Conservation (phyloP, 78 protist species). For the Thecamonas trahens region DNA sequence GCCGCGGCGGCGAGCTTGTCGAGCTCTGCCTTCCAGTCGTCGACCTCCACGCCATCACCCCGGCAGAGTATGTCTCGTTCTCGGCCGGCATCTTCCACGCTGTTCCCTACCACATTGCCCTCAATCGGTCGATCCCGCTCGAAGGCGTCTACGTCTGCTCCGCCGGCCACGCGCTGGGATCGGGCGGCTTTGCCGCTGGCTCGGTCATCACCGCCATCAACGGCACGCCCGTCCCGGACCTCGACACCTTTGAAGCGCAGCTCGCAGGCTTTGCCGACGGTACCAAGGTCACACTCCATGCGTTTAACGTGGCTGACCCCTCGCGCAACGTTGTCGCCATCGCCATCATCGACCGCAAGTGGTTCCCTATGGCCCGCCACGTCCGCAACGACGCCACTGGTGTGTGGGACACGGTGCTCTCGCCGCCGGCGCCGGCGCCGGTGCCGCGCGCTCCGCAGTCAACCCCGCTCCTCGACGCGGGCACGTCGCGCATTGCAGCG, state of each 20-base stretch:
- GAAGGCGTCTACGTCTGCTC: conserved; percentile 42
- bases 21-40: neutral
- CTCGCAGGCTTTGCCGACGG: neutral
- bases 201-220: neutral
- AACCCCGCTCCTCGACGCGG: too few species aligned
- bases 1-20: neutral
- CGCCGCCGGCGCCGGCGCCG: conserved; percentile 18
- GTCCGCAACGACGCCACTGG: neutral
- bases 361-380: neutral
- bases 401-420: neutral
- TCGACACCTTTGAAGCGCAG: neutral
- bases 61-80: conserved; percentile 12
- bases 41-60: conserved; percentile 36
- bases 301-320: neutral
- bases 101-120: conserved; percentile 26
- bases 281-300: too few species aligned
- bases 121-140: conserved; percentile 6
- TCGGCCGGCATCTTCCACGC: conserved; percentile 26
- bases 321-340: neutral
- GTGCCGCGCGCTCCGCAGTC: too few species aligned
- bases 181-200: conserved; percentile 3
- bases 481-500: neutral
- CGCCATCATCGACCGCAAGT: conserved; percentile 5
- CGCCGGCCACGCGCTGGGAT: conserved; percentile 35
- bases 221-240: conserved; percentile 7